Percentiles rank a stretch among this genome's conserved stretches.
Conservation (phyloP, 164 flowering plant species). For the Liquidambar formosana region DNA sequence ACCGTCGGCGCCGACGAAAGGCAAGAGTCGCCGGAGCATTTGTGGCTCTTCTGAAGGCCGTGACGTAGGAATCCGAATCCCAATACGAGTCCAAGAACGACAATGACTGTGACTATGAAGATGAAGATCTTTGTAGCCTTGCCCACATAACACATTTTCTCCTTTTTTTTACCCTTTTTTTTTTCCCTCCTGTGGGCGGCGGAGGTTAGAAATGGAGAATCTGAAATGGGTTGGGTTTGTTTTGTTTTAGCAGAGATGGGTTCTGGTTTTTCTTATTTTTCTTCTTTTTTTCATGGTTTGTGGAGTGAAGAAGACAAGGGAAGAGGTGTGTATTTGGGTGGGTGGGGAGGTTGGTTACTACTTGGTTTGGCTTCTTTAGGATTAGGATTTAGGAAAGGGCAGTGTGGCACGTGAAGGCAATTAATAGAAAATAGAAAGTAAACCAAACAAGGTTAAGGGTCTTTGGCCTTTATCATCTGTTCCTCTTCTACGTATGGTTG, state of each 20-base stretch:
- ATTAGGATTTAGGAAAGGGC: too few relatives aligned
- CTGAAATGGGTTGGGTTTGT: too few relatives aligned
- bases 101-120: constrained; percentile 57
- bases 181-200: too few relatives aligned
- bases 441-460: neutral
- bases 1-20: neutral
- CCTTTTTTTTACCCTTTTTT: constrained; percentile 9
- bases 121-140: constrained; percentile 96
- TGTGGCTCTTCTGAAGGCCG: constrained; percentile 34
- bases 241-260: neutral
- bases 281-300: constrained; percentile 1
- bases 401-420: constrained; percentile 1
- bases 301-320: neutral
- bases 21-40: constrained; percentile 48
- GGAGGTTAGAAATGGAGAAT: too few relatives aligned
- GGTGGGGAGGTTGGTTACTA: neutral
- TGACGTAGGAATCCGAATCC: constrained; percentile 58
- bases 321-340: neutral
- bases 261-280: neutral
- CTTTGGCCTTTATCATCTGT: neutral
- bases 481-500: neutral
- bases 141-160: constrained; percentile 72
- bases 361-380: neutral
- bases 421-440: neutral
- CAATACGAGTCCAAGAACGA: constrained; percentile 54